Evolutionary conservation across 176 grass and related monocot species (phyloP).

Genomic region (Poa annua): DNA sequence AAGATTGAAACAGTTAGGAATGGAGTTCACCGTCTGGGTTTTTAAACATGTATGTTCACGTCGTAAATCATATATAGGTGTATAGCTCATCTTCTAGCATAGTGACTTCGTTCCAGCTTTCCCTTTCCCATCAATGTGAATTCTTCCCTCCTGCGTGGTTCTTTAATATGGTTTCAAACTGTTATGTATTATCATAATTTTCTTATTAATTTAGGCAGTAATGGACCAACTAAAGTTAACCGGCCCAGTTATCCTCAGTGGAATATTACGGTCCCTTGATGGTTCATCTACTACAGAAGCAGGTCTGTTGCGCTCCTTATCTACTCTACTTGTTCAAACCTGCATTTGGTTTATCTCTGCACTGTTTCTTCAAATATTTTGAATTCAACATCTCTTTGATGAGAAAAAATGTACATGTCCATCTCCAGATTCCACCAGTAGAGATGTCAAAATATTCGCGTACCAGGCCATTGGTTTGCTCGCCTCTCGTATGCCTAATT

Average conservation of each 20-base stretch:
- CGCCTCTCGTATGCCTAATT: slow-evolving; percentile 90
- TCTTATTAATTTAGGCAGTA: slow-evolving; percentile 61
- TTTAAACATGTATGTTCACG: slow-evolving; percentile 88
- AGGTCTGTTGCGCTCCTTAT: slow-evolving; percentile 63
- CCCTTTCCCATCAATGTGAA: slow-evolving; percentile 16
- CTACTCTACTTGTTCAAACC: slow-evolving; percentile 36
- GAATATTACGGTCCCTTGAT: slow-evolving; percentile 93
- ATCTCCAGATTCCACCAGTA: slow-evolving; percentile 58
- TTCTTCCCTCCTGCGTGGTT: not conserved
- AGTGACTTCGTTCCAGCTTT: slow-evolving; percentile 2
- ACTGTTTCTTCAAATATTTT: slow-evolving; percentile 26
- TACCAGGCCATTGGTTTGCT: slow-evolving; percentile 97
- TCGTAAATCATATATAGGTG: slow-evolving; percentile 1
- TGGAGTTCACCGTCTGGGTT: slow-evolving; percentile 98
- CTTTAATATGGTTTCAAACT: slow-evolving; percentile 22
- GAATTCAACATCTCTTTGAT: slow-evolving; percentile 1
- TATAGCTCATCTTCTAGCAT: slow-evolving; percentile 20
- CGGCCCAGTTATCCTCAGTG: slow-evolving; percentile 87
- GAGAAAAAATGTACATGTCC: slow-evolving; percentile 32
- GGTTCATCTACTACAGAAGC: slow-evolving; percentile 71
- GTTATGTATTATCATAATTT: slow-evolving; percentile 19
- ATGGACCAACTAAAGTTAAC: slow-evolving; percentile 86
- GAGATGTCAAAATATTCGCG: slow-evolving; percentile 83
- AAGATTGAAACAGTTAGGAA: slow-evolving; percentile 91
- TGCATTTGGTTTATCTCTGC: slow-evolving; percentile 33